phyloP scores from a whole-genome alignment of 1,284 basidiomycete genomes.

The Puccinia horiana region DNA sequence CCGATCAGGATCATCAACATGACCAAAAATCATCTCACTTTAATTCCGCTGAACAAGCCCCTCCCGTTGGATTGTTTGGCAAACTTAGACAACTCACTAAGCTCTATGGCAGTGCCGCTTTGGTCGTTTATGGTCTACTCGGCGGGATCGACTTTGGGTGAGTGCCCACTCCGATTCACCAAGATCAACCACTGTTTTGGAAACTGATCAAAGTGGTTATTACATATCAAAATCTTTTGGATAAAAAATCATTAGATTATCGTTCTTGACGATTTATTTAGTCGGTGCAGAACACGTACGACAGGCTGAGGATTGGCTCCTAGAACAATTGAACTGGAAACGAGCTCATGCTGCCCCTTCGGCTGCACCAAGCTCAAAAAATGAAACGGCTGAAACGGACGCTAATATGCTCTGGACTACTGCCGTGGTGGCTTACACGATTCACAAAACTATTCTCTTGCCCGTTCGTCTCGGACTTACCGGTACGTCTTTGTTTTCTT shows the following conservation, averaged over 20 bases:
- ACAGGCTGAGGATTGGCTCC: slow-evolving; percentile 66
- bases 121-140: slow-evolving; percentile 77
- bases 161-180: neutral
- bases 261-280: slow-evolving; percentile 80
- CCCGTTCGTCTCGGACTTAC: slow-evolving; percentile 86
- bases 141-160: slow-evolving; percentile 71
- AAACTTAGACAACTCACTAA: slow-evolving; percentile 81
- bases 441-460: slow-evolving; percentile 93
- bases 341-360: slow-evolving; percentile 33
- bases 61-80: slow-evolving; percentile 37
- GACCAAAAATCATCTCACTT: neutral
- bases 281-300: slow-evolving; percentile 87
- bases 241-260: slow-evolving; percentile 60
- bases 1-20: neutral
- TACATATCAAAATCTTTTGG: neutral
- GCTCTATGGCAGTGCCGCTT: slow-evolving; percentile 87
- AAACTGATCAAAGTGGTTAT: neutral
- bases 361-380: slow-evolving; percentile 20
- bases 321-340: slow-evolving; percentile 56
- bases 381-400: slow-evolving; percentile 51
- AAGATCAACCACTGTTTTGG: neutral
- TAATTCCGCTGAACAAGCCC: neutral
- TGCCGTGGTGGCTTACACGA: slow-evolving; percentile 84
- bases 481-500: slow-evolving; percentile 3
- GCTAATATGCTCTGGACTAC: slow-evolving; percentile 80